A percentile compares a stretch with the other conserved stretches of the same genome.
These are phyloP conservation scores for Craspedostauros australis DNA, from an alignment of 108 stramenopile species.

Conservation along the genomic window DNA sequence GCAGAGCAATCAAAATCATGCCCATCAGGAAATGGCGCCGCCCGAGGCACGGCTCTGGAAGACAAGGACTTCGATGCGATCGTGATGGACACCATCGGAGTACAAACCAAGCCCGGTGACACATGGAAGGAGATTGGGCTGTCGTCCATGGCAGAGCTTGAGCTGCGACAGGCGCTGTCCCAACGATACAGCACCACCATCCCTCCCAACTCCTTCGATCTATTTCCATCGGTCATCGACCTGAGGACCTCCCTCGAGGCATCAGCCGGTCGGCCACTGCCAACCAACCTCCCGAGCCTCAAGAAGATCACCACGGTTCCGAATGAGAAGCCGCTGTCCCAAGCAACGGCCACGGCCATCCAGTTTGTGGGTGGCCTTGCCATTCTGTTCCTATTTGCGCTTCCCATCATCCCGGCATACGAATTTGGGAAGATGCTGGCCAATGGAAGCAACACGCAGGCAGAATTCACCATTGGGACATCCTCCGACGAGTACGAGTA, in stretches of 20 bases:
- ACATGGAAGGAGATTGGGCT: conserved; percentile 8
- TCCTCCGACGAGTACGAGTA: not conserved
- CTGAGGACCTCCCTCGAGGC: not conserved
- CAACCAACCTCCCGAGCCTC: not conserved
- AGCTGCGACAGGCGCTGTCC: conserved; percentile 1
- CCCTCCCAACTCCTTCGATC: not conserved
- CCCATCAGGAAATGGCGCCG: too few relatives aligned
- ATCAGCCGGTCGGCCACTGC: not conserved
- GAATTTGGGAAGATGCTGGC: not conserved
- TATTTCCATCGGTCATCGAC: not conserved
- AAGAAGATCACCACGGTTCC: not conserved
- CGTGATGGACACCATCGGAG: not conserved
- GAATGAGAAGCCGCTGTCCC: not conserved
- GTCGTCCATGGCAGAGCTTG: not conserved
- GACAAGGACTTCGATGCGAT: conserved; percentile 4
- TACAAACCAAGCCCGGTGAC: not conserved
- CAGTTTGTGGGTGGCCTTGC: not conserved
- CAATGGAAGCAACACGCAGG: not conserved
- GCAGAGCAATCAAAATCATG: too few relatives aligned
- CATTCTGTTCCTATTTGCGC: not conserved
- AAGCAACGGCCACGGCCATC: not conserved
- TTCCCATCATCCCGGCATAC: conserved; percentile 1
- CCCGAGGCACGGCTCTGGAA: too few relatives aligned
- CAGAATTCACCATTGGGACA: not conserved
- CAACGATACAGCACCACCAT: not conserved